Evolutionary conservation across 2,329 filamentous ascomycete genomes (phyloP).

Genomic region (Cytospora chrysosperma): DNA sequence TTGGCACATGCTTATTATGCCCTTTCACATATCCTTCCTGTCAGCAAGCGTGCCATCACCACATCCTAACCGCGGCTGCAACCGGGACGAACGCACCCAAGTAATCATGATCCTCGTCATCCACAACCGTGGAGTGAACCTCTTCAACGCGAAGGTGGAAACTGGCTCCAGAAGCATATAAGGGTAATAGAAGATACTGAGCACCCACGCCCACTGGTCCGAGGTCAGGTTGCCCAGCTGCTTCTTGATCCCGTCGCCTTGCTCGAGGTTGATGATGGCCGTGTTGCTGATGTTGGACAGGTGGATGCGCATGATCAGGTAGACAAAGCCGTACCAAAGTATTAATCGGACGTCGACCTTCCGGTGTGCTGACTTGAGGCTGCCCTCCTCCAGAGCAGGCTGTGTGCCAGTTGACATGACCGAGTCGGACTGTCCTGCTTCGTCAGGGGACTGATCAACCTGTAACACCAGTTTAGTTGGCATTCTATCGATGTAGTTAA

Average conservation of each 20-base stretch:
- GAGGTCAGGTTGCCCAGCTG: slow-evolving; percentile 29
- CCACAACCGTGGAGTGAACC: slow-evolving; percentile 28
- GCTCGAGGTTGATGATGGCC: slow-evolving; percentile 32
- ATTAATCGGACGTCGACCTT: slow-evolving; percentile 30
- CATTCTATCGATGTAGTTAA: background rate
- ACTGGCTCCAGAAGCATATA: slow-evolving; percentile 32
- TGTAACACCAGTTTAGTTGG: background rate
- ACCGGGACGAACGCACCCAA: slow-evolving; percentile 25
- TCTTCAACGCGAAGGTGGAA: slow-evolving; percentile 29
- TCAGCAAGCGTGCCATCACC: background rate
- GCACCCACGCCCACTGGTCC: slow-evolving; percentile 30
- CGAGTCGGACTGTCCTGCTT: background rate
- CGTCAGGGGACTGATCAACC: background rate
- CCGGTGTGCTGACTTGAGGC: slow-evolving; percentile 25
- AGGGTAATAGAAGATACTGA: slow-evolving; percentile 30
- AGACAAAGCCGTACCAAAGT: slow-evolving; percentile 29
- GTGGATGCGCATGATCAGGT: slow-evolving; percentile 30
- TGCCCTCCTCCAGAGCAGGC: background rate
- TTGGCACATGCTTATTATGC: slow-evolving; percentile 29
- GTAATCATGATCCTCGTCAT: slow-evolving; percentile 32
- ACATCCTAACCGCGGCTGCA: background rate
- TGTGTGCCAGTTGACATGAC: background rate
- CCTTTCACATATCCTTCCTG: slow-evolving; percentile 5
- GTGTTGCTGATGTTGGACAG: slow-evolving; percentile 31
- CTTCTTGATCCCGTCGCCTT: slow-evolving; percentile 30